A percentile compares a stretch with the other conserved stretches of the same genome.
Conservation (phyloP, 305 asterid species). For the Solanum hybrid region DNA sequence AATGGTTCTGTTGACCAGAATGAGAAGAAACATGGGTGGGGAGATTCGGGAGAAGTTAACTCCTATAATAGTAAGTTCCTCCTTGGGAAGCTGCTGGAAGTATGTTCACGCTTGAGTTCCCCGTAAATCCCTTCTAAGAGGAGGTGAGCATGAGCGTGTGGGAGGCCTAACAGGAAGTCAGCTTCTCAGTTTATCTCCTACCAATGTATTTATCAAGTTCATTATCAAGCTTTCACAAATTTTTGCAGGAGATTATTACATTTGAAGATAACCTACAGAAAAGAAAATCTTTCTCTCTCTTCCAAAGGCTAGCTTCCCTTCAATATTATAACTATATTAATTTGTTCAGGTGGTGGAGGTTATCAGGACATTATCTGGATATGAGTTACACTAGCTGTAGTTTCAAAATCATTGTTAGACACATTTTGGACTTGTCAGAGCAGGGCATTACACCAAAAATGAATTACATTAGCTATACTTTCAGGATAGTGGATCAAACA, state of each 20-base stretch:
- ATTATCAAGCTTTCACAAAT: neutral
- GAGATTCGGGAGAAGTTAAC: neutral
- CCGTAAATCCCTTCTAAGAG: neutral
- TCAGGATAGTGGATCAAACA: neutral
- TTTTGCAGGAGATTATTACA: neutral
- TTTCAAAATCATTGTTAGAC: neutral
- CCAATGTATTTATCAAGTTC: neutral
- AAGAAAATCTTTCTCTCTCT: neutral
- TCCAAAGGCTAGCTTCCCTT: neutral
- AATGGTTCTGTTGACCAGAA: neutral
- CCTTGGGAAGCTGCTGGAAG: neutral
- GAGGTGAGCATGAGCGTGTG: neutral
- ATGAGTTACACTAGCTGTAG: neutral
- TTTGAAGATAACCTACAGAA: neutral
- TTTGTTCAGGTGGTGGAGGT: neutral
- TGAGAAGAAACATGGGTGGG: neutral
- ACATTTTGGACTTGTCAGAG: neutral
- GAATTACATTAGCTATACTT: neutral
- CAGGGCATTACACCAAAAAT: neutral
- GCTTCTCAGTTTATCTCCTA: neutral
- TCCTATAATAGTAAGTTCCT: neutral
- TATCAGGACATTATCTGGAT: neutral
- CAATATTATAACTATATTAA: neutral
- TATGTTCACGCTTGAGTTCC: neutral
- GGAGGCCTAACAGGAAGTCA: neutral